Evolutionary conservation across 2,329 filamentous ascomycete genomes (phyloP), one percentile per base, ranked within the genome.

Genomic region (Xylogone sp.): DNA sequence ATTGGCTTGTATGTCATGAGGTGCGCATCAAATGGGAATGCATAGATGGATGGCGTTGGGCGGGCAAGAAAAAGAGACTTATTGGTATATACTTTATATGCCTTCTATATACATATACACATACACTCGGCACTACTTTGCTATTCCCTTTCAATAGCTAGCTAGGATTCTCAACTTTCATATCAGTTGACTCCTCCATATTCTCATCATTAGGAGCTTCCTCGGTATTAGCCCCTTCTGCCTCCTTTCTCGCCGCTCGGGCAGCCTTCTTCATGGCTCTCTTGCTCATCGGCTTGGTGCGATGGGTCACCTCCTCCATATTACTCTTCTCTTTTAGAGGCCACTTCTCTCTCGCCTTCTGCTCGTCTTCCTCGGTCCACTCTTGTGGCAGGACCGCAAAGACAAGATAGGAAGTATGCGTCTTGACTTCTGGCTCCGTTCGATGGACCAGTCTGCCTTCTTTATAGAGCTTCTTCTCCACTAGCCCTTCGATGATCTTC

Each of bases 341-440:
- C 81, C 84, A 90, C 56, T 78, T 81, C 48, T 78, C 75, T 57
- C 79, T 71, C 47, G 85, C 84, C 24, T 78, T 77, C 27, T 78
- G 79, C 70, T 99, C 94, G 58, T 96, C 90, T 54, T 87, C 88
- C 31, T 83, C 86, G 0, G 76, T 85, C 94, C 94, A 99, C 56
- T 88, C 85, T 43, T 84, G 78, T n/a, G 94, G 93, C 54, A 99
- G 71, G 2, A 94, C 75, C 0, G 94, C 94, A 72, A 99, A 99
- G 3, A 95, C 88, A 3, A 99, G 79, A 68, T 99, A 99, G n/a
- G 88, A 94, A 0, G 94, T 99, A 70, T 99, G 94, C 7, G 89
- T 94, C 77, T 96, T 97, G 54, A 97, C 74, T 64, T 99, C 94
- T 0, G 84, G 75, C 71, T 99, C 94, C 0, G 88, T 84, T 21